Percentiles rank a stretch among this genome's conserved stretches.
Conservation (phyloP, 169 alveolate species). For the Plasmodium adleri region DNA sequence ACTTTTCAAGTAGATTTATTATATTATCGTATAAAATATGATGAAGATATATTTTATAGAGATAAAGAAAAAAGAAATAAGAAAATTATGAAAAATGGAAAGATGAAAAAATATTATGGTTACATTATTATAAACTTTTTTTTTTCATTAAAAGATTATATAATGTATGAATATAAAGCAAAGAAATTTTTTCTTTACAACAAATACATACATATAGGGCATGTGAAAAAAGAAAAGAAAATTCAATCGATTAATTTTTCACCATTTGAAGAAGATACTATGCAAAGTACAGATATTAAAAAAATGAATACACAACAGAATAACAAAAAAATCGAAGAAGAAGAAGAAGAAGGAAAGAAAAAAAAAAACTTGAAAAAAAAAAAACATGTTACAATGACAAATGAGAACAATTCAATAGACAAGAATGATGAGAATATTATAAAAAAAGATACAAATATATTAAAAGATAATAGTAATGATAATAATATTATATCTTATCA, state of each 20-base stretch:
- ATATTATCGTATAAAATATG: constrained; percentile 48
- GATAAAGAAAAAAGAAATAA: background rate
- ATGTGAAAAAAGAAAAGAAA: background rate
- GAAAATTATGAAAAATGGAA: background rate
- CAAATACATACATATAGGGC: constrained; percentile 1
- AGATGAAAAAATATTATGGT: constrained; percentile 24
- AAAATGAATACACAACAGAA: background rate
- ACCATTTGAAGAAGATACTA: background rate
- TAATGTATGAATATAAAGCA: constrained; percentile 21
- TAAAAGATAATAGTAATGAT: no score
- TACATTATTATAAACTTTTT: constrained; percentile 59
- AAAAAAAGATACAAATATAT: background rate
- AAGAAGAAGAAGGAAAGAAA: background rate
- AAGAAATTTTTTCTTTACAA: constrained; percentile 41
- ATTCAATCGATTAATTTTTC: background rate
- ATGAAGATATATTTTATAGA: constrained; percentile 30
- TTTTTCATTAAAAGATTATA: constrained; percentile 54
- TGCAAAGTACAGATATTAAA: background rate
- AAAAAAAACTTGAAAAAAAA: background rate
- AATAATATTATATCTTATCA: background rate
- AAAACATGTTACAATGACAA: background rate
- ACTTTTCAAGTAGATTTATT: constrained; percentile 33
- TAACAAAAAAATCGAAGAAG: background rate
- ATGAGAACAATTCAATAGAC: background rate
- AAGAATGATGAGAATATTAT: background rate